These are phyloP conservation scores for Paramecium pentaurelia DNA, from an alignment of 73 alveolate species.

Conservation along the genomic window DNA sequence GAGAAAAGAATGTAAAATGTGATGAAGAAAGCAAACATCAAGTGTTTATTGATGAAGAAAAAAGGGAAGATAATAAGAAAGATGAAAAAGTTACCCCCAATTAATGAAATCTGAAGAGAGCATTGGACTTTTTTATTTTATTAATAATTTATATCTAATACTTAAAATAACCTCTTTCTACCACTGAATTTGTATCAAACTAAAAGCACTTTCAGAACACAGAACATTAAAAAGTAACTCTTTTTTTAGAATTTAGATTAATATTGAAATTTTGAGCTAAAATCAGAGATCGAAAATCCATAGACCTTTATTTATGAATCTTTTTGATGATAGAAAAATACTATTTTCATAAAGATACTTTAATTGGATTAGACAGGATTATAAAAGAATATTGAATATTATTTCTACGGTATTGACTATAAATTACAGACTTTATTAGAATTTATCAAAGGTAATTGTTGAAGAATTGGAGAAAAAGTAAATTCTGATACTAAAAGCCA, in stretches of 20 bases:
- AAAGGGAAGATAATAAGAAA: not conserved
- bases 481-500: not conserved
- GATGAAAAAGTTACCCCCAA: not conserved
- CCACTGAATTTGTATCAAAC: not conserved
- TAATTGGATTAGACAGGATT: not conserved
- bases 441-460: not conserved
- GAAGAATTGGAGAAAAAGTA: not conserved
- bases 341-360: not conserved
- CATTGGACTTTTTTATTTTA: not conserved
- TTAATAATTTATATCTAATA: constrained; percentile 6
- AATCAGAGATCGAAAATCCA: not conserved
- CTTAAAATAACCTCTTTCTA: not conserved
- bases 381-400: not conserved
- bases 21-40: constrained; percentile 11
- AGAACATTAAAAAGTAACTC: not conserved
- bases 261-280: not conserved
- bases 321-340: not conserved
- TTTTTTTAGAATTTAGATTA: not conserved
- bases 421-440: not conserved
- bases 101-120: not conserved
- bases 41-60: constrained; percentile 38
- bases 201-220: not conserved
- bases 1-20: not conserved
- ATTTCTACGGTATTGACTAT: not conserved
- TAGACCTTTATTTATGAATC: not conserved